Evolutionary conservation across 1,139 yeast genomes (phyloP).

Genomic region (Trichomonascaceae sp.): DNA sequence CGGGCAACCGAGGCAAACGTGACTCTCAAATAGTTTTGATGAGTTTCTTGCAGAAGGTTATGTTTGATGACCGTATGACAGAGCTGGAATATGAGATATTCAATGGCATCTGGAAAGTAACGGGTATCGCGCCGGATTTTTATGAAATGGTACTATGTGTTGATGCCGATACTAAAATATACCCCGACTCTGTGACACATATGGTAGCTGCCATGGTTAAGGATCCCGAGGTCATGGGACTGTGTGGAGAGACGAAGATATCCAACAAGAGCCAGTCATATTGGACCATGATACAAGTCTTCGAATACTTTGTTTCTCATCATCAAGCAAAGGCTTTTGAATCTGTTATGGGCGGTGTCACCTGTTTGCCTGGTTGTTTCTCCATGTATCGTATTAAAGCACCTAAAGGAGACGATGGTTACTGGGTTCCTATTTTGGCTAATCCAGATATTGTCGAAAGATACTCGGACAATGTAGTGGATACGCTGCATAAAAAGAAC

Average conservation of each 20-base stretch:
- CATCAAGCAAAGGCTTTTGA: constrained; percentile 97
- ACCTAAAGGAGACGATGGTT: constrained; percentile 85
- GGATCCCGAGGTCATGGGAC: constrained; percentile 87
- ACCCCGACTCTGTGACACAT: constrained; percentile 84
- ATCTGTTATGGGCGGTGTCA: constrained; percentile 92
- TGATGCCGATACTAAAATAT: constrained; percentile 93
- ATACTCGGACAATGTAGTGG: constrained; percentile 82
- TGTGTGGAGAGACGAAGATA: constrained; percentile 96
- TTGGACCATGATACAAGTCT: constrained; percentile 95
- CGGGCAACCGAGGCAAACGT: constrained; percentile 97
- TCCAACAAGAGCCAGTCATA: constrained; percentile 79
- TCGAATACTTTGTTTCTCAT: constrained; percentile 92
- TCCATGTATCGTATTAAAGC: constrained; percentile 92
- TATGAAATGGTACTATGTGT: constrained; percentile 90
- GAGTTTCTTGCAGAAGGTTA: constrained; percentile 86
- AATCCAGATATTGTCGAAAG: constrained; percentile 96
- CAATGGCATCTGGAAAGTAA: constrained; percentile 72
- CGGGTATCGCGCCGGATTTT: constrained; percentile 82
- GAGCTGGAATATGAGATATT: constrained; percentile 81
- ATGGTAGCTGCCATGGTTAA: constrained; percentile 91
- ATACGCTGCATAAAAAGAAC: constrained; percentile 86
- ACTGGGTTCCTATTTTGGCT: constrained; percentile 93
- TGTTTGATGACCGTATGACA: constrained; percentile 97
- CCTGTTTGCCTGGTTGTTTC: constrained; percentile 97
- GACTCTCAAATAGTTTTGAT: constrained; percentile 92